phyloP scores from a whole-genome alignment of 306 rosid species.

The Echinosophora koreensis region DNA sequence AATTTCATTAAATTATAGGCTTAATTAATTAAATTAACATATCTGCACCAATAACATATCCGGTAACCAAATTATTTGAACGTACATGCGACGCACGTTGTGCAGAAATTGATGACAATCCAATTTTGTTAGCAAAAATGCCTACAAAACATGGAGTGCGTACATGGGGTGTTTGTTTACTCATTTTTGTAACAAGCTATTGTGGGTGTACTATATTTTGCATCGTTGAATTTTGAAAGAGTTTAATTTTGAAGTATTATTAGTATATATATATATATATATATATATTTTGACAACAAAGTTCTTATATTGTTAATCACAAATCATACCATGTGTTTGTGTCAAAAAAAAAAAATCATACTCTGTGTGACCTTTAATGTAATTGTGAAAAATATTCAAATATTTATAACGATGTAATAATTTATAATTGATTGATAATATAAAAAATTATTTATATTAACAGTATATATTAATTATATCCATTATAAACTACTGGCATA shows the following conservation, averaged over 20 bases:
- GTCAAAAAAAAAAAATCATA: too few relatives aligned
- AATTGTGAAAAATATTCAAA: too few relatives aligned
- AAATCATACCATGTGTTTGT: too few relatives aligned
- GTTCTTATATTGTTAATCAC: too few relatives aligned
- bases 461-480: too few relatives aligned
- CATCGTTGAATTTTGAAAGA: slow-evolving; percentile 12
- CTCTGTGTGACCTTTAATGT: too few relatives aligned
- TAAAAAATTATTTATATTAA: too few relatives aligned
- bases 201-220: background rate
- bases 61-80: slow-evolving; percentile 42
- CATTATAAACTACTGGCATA: background rate
- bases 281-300: too few relatives aligned
- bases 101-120: slow-evolving; percentile 29
- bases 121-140: slow-evolving; percentile 10
- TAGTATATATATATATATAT: too few relatives aligned
- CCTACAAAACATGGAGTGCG: background rate
- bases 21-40: slow-evolving; percentile 2
- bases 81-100: slow-evolving; percentile 40
- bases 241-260: too few relatives aligned
- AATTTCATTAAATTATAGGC: background rate
- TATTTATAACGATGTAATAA: too few relatives aligned
- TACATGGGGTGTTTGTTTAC: slow-evolving; percentile 13
- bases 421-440: too few relatives aligned
- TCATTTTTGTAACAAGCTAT: background rate
- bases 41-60: background rate